A percentile compares a stretch with the other conserved stretches of the same genome.
phyloP scores from a whole-genome alignment of 805 yeast species.

The Helenozyma rhizophorensis region DNA sequence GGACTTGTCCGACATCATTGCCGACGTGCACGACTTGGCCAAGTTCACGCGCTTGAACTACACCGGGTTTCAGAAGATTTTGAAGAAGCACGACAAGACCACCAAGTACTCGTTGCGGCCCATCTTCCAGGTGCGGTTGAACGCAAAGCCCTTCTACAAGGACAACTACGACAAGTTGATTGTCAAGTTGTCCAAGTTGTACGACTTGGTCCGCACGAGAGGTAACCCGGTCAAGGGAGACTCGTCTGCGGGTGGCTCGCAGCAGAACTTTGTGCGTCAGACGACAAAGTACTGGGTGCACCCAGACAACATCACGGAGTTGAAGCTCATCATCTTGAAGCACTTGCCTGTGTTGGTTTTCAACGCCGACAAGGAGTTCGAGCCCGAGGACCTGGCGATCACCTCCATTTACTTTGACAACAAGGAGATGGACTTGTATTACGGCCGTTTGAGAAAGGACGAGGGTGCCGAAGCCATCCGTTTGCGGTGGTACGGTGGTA shows the following conservation, averaged over 20 bases:
- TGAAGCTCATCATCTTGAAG: constrained; percentile 85
- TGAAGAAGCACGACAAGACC: constrained; percentile 93
- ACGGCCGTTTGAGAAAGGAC: constrained; percentile 90
- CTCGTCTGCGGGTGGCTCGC: constrained; percentile 95
- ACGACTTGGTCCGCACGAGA: constrained; percentile 90
- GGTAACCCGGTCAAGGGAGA: constrained; percentile 96
- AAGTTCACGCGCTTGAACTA: constrained; percentile 90
- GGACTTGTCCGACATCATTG: constrained; percentile 68
- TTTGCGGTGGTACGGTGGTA: constrained; percentile 98
- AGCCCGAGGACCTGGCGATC: constrained; percentile 90
- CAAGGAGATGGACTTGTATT: constrained; percentile 80
- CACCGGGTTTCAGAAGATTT: constrained; percentile 94
- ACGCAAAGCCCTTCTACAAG: constrained; percentile 92
- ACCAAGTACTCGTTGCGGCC: constrained; percentile 75
- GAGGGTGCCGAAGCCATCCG: constrained; percentile 99
- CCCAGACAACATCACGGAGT: constrained; percentile 95
- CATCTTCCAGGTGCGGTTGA: constrained; percentile 86
- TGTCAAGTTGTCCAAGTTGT: constrained; percentile 81
- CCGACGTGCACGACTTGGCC: constrained; percentile 95
- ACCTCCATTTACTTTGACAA: constrained; percentile 96
- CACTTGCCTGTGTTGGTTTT: constrained; percentile 96
- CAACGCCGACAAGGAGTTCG: constrained; percentile 94
- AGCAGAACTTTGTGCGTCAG: constrained; percentile 97
- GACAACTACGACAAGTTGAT: constrained; percentile 88
- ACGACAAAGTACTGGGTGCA: constrained; percentile 99